Base-by-base conservation (phyloP, 371 early-diverging fungal species). In the Batkoa obscura region DNA sequence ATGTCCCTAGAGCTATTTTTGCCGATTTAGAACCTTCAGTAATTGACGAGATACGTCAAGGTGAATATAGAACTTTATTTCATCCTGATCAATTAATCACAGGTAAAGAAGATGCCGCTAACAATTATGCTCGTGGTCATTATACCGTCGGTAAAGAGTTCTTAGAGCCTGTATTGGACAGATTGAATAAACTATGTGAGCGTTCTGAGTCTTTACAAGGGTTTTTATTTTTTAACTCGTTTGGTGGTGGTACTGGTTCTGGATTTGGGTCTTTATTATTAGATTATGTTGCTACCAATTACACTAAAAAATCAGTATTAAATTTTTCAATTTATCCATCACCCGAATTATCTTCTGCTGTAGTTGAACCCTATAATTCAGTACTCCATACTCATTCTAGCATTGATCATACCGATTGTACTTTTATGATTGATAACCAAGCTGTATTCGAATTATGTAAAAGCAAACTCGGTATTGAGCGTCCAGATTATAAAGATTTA, bases 121-220 rank as follows among this genome's bases (percentile, higher is more conserved):
- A 99, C 83, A 99, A 99, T 87, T 99, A 97, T 70, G 99, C 99
- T 54, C 88, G 98, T 81, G 99, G 99, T 66, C 96, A 99, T 79
- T 99, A 97, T 80, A 97, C 99, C 55, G 86, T 94, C 60, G 99
- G 99, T 59, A 96, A 96, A 81, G 95, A 95, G 71, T 84, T 95
- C 55, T 87, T 97, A 59, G 99, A 99, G 74, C 71, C 78, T 51
- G 94, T 92, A 53, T 78, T 96, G 57, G 97, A 99, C 71, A 88
- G 94, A 64, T 86, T 99, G 71, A 85, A 95, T 69, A 93, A 88
- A 79, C 78, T 96, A 55, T 88, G 93, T 42, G 97, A 96, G 76
- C 90, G 89, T 82, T 97, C 96, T 71, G 84, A 86, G 41, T 94
- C 95, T 68, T 88, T 94, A 54, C 94, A 94, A 73, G 94, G 97